Percentiles rank a stretch among this genome's conserved stretches.
Conservation (phyloP, 106 monocot species). For the Dioscorea dumetorum region DNA sequence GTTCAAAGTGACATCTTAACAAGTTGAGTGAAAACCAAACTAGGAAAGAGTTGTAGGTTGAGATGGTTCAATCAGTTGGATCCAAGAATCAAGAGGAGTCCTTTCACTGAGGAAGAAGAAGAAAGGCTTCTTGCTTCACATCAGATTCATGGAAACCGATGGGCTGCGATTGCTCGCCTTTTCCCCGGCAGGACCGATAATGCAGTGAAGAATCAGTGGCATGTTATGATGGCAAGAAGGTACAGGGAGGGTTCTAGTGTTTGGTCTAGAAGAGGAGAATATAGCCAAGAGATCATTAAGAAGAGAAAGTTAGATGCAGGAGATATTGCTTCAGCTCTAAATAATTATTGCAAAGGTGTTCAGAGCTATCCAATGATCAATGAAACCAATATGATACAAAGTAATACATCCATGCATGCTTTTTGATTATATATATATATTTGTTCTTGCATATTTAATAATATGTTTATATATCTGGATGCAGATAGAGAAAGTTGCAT, state of each 20-base stretch:
- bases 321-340: background rate
- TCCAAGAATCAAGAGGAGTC: constrained; percentile 70
- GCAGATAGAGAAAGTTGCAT: constrained; percentile 24
- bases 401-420: background rate
- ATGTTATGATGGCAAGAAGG: constrained; percentile 74
- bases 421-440: background rate
- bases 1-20: background rate
- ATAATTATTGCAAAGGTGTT: background rate
- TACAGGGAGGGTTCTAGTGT: constrained; percentile 38
- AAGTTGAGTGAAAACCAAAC: background rate
- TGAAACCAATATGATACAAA: background rate
- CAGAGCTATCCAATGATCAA: background rate
- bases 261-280: background rate
- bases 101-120: constrained; percentile 79
- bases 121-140: constrained; percentile 60
- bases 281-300: background rate
- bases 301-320: background rate
- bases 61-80: constrained; percentile 94
- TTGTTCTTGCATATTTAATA: background rate
- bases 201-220: constrained; percentile 93
- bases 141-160: constrained; percentile 64
- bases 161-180: constrained; percentile 66
- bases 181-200: constrained; percentile 83
- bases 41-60: constrained; percentile 87
- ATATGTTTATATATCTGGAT: background rate